Conservation (phyloP, 2,329 filamentous ascomycete species). For the Diplocarpon mali region DNA sequence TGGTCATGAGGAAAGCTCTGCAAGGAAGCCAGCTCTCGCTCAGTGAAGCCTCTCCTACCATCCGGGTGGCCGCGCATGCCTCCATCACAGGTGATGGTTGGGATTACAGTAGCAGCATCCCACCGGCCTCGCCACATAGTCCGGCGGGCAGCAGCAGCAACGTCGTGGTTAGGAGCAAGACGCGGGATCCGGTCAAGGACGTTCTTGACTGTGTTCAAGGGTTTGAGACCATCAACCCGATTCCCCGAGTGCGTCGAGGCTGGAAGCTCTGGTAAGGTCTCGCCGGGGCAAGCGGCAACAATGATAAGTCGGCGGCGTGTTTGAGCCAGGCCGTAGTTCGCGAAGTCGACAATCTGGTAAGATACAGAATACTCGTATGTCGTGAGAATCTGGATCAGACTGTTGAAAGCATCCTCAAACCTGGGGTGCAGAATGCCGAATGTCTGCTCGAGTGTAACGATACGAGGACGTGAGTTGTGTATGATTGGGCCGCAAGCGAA, state of each 20-base stretch:
- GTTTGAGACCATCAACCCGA: conserved; percentile 28
- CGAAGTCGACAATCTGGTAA: conserved; percentile 49
- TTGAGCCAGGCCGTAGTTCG: conserved; percentile 28
- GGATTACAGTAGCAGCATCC: conserved; percentile 36
- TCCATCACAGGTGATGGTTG: conserved; percentile 51
- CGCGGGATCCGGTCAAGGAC: conserved; percentile 14
- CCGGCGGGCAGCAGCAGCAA: conserved; percentile 2
- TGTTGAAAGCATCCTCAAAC: conserved; percentile 8
- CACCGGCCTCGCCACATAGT: conserved; percentile 25
- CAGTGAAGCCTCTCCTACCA: conserved; percentile 50
- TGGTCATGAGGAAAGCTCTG: conserved; percentile 58
- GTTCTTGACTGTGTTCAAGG: conserved; percentile 34
- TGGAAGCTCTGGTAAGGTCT: conserved; percentile 55
- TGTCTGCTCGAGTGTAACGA: conserved; percentile 70
- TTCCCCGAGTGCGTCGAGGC: conserved; percentile 42
- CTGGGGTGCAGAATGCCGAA: conserved; percentile 43
- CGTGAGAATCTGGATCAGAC: conserved; percentile 51
- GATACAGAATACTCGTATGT: conserved; percentile 54
- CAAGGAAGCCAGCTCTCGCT: conserved; percentile 52
- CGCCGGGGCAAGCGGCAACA: conserved; percentile 53
- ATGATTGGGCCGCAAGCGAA: conserved; percentile 45
- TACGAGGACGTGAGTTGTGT: conserved; percentile 45
- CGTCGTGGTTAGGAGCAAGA: conserved; percentile 32
- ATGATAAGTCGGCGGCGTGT: conserved; percentile 36
- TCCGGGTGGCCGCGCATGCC: conserved; percentile 49